Evolutionary conservation across 306 rosid genomes (phyloP).

Genomic region (Arachis stenosperma): DNA sequence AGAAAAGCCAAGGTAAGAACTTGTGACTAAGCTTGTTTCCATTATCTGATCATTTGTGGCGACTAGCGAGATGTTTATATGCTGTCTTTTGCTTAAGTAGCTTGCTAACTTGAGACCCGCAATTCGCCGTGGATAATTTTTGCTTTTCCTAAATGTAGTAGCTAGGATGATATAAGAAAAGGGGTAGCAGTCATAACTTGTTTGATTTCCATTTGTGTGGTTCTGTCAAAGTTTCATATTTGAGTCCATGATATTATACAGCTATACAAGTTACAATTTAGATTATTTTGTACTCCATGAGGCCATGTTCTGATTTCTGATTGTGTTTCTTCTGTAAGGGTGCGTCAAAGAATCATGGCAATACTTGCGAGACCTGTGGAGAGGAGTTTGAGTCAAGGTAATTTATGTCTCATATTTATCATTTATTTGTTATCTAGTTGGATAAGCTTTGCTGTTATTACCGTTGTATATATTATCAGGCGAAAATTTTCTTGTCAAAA

Average conservation of each 20-base stretch:
- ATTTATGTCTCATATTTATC: not conserved
- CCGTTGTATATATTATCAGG: not conserved
- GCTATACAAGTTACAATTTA: no score
- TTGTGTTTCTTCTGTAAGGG: constrained; percentile 48
- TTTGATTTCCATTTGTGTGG: constrained; percentile 14
- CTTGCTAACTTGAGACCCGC: constrained; percentile 26
- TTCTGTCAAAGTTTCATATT: not conserved
- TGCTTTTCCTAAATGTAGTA: not conserved
- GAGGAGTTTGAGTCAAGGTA: constrained; percentile 94
- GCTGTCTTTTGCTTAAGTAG: constrained; percentile 18
- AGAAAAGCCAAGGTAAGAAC: constrained; percentile 76
- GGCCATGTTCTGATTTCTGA: constrained; percentile 29
- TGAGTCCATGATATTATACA: not conserved
- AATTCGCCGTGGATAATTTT: not conserved
- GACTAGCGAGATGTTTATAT: not conserved
- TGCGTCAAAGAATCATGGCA: constrained; percentile 56
- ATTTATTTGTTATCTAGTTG: not conserved
- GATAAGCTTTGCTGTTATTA: no score
- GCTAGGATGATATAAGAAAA: constrained; percentile 8
- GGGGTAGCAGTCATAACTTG: not conserved
- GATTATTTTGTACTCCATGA: constrained; percentile 23
- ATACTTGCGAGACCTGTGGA: constrained; percentile 71
- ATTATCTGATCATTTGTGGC: constrained; percentile 1
- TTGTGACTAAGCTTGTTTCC: constrained; percentile 20
- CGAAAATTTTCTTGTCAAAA: not conserved